These are phyloP conservation scores for Phlyctochytrium planicorne DNA, from an alignment of 192 early-diverging fungal genomes.

Conservation along the genomic window DNA sequence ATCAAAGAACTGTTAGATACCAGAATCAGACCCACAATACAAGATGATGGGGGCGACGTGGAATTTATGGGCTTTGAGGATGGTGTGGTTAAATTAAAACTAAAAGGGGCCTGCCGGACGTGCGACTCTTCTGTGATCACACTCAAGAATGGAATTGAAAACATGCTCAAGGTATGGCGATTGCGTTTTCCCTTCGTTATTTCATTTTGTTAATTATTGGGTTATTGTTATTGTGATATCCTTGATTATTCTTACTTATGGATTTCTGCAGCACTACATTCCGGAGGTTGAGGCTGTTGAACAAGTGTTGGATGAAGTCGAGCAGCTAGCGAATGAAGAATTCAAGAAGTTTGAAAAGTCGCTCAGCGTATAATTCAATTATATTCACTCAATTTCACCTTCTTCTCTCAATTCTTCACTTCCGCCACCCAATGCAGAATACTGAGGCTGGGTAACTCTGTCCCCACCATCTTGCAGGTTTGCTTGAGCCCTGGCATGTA, in stretches of 20 bases:
- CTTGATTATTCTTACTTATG: not conserved
- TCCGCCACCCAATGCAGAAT: too few species aligned
- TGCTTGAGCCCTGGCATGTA: too few species aligned
- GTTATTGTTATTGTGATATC: too few species aligned
- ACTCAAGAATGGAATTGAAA: slow-evolving; percentile 98
- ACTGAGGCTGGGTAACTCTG: too few species aligned
- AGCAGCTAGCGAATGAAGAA: slow-evolving; percentile 74
- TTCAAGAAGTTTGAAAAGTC: slow-evolving; percentile 82
- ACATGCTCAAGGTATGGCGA: slow-evolving; percentile 80
- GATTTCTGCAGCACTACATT: slow-evolving; percentile 74
- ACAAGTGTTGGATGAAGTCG: slow-evolving; percentile 85
- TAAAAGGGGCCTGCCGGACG: slow-evolving; percentile 94
- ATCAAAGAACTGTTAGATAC: slow-evolving; percentile 98
- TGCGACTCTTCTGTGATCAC: slow-evolving; percentile 89
- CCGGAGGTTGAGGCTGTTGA: slow-evolving; percentile 86
- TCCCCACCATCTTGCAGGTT: too few species aligned
- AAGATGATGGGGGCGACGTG: slow-evolving; percentile 99
- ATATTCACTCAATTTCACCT: too few species aligned
- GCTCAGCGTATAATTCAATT: too few species aligned
- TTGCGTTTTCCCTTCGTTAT: not conserved
- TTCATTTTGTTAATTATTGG: not conserved
- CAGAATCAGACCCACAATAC: slow-evolving; percentile 91
- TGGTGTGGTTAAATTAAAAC: slow-evolving; percentile 85
- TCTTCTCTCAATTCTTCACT: too few species aligned
- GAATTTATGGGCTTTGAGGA: slow-evolving; percentile 87